Evolutionary conservation across 495 filamentous ascomycete genomes (phyloP), one percentile per base, ranked within the genome.

Genomic region (Daldinia loculata): DNA sequence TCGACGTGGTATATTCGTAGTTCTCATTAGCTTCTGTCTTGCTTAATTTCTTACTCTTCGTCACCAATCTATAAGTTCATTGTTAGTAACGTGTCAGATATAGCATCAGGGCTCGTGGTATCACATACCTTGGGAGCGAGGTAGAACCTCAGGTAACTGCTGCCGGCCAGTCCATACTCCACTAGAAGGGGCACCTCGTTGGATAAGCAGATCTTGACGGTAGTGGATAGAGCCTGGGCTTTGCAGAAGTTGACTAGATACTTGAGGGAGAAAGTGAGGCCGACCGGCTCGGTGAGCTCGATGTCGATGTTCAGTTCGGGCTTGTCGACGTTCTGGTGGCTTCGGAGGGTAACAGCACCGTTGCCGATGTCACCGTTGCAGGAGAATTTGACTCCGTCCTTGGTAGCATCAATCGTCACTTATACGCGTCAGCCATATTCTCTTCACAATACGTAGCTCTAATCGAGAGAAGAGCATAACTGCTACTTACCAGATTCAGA

Each of bases 181-280:
- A 99, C 95, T 61, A 98, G 84, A 73, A 99, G 89, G 24, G 95
- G 95, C 45, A 99, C 94, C 83, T 99, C 95, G 79, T 93, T 94
- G 53, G 94, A 97, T 56, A 99, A 86, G 82, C 92, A 94, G 72
- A 99, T 88, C 79, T 91, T 94, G 75, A 99, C 95, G 57, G 87
- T 86, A 76, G 77, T 82, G 61, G 93, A 95, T 61, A 99, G 84
- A 59, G 90, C 89, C 76, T 91, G 90, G 39, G 95, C 95, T 86
- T 99, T 99, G 90, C 95, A 98, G 86, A 99, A 99, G 87, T 97
- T 97, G 88, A 96, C 93, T 5, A 99, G 89, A 84, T 99, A 99
- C 82, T 99, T 99, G 73, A 98, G 92, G 50, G 95, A 98, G 88
- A 99, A 99, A 34, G 95, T 99, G 48, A 99, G 89, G 51, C 92